phyloP scores from a whole-genome alignment of 75 land plant species.

The Pinus taeda region DNA sequence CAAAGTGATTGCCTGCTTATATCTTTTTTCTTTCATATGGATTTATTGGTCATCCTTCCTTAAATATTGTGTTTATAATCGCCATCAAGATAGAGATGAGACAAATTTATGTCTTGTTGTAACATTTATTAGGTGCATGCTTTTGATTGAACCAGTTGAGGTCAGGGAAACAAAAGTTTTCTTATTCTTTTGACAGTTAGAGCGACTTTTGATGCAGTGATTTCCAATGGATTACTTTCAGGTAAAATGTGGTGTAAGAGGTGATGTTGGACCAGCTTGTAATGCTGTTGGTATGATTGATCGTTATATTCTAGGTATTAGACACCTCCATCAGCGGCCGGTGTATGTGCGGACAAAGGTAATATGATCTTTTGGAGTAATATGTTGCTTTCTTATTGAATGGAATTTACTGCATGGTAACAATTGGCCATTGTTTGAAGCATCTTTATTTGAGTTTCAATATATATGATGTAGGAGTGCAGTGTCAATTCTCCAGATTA shows the following conservation, averaged over 20 bases:
- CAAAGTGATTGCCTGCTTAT: not conserved
- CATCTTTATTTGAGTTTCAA: constrained; percentile 5
- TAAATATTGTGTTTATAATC: not conserved
- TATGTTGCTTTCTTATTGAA: not conserved
- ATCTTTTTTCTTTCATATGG: not conserved
- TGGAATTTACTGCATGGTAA: not conserved
- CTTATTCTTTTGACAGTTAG: not conserved
- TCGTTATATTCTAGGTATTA: constrained; percentile 53
- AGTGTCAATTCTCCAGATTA: constrained; percentile 58
- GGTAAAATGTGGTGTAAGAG: constrained; percentile 79
- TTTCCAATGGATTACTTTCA: constrained; percentile 4
- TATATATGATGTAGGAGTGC: constrained; percentile 41
- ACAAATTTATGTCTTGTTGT: not conserved
- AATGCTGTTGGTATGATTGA: constrained; percentile 87
- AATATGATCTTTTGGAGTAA: not conserved
- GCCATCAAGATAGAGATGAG: not conserved
- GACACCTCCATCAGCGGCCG: constrained; percentile 56
- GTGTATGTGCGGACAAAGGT: constrained; percentile 57
- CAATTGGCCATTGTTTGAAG: not conserved
- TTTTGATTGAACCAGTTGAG: too few relatives aligned
- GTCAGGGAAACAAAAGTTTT: not conserved
- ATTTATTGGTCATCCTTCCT: not conserved
- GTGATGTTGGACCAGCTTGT: constrained; percentile 76
- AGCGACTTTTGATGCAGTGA: not conserved
- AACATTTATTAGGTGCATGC: too few relatives aligned